Evolutionary conservation across 768 basidiomycete genomes (phyloP), one percentile per base, ranked within the genome.

Genomic region (Fomitopsis serialis): DNA sequence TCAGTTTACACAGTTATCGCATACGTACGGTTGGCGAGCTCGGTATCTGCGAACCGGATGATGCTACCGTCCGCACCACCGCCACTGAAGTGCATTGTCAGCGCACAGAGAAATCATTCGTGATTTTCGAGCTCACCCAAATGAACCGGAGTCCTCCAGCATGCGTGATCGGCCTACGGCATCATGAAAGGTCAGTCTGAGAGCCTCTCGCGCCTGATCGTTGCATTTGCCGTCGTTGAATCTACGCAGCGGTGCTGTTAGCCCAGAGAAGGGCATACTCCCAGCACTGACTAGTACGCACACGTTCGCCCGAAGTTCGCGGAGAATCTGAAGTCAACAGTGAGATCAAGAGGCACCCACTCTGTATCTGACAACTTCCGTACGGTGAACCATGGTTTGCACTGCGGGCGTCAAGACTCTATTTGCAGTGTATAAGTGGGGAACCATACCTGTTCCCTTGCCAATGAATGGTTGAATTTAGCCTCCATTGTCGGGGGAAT

Each of bases 241-340:
- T 23, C 58, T 62, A 35, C 23, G 15, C n/a, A 42, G 11, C 49
- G 36, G 22, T 52, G 4, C n/a, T n/a, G n/a, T n/a, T n/a, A n/a
- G n/a, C n/a, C n/a, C n/a, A n/a, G n/a, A n/a, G n/a, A n/a, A n/a
- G n/a, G n/a, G n/a, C n/a, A n/a, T n/a, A n/a, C n/a, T n/a, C n/a
- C n/a, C n/a, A n/a, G n/a, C n/a, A n/a, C n/a, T n/a, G n/a, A n/a
- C n/a, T n/a, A n/a, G n/a, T n/a, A n/a, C n/a, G n/a, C 10, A 58
- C 57, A 58, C 19, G 45, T 52, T 54, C 4, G 49, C 49, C 29
- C 52, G 74, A 32, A 75, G 55, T 47, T 75, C 72, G 29, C 70
- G 69, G 7, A 73, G 58, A 29, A 76, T 61, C 42, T 73, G 68
- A 60, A n/a, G n/a, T n/a, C n/a, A n/a, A n/a, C n/a, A n/a, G n/a